Evolutionary conservation across 78 protist species (phyloP), one percentile per base, ranked within the genome.

Genomic region (Monosiga brevicollis): DNA sequence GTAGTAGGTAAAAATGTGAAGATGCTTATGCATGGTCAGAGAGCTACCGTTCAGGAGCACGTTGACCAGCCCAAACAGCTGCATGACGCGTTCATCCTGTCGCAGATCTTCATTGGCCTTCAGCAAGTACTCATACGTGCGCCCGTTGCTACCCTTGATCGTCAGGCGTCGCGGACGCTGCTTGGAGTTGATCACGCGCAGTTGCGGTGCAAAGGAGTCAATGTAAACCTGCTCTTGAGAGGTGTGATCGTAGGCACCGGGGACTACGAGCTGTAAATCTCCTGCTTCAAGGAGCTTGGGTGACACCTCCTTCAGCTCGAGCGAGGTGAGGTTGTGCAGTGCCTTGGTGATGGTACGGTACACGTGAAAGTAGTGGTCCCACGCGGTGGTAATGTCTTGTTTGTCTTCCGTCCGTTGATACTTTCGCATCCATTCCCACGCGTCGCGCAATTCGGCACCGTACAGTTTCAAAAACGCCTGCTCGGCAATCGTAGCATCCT

Each of bases 21-120:
- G 79, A 34, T 42, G n/a, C n/a, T n/a, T n/a, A n/a, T n/a, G n/a
- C n/a, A n/a, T n/a, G n/a, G n/a, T n/a, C n/a, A n/a, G n/a, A n/a
- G n/a, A n/a, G n/a, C n/a, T n/a, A n/a, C n/a, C n/a, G n/a, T n/a
- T n/a, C n/a, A 98, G 89, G 37, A 95, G 93, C 3, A 96, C 95
- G 93, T 98, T 98, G 54, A 98, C 98, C 36, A 97, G 89, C 37
- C 98, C 98, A 87, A 98, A 96, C 87, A 98, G 90, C 91, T 95
- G 97, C 98, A 94, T 94, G 49, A 96, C 97, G 15, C 98, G 76
- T 90, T 96, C 98, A 73, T 96, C 98, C 86, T 94, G 98, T 42
- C 97, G 87, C 76, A 94, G 84, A 81, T 98, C 99, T 90, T 98
- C 99, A 88, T 96, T 97, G 40, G 91, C 96, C 74, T 96, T 97